phyloP scores from a whole-genome alignment of 2,329 filamentous ascomycete genomes.

The Dendryphion nanum region DNA sequence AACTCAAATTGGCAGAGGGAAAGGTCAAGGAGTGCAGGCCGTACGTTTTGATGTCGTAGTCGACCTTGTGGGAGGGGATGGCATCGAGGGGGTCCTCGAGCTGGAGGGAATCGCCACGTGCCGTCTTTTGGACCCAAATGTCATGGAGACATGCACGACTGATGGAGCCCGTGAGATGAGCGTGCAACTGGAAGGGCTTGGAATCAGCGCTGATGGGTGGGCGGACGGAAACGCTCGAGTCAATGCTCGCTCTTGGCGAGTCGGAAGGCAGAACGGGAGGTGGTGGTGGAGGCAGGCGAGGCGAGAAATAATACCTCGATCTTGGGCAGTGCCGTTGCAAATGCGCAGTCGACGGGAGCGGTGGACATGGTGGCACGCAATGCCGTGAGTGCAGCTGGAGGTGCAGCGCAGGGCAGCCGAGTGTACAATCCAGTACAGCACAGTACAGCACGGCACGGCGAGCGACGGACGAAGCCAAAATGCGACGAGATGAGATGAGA shows the following conservation, averaged over 20 bases:
- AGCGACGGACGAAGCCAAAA: too few relatives aligned
- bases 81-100: slow-evolving; percentile 67
- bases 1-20: not conserved
- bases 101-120: slow-evolving; percentile 48
- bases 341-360: slow-evolving; percentile 21
- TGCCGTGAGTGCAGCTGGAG: not conserved
- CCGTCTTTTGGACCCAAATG: slow-evolving; percentile 65
- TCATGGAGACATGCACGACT: slow-evolving; percentile 69
- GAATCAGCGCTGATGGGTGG: too few relatives aligned
- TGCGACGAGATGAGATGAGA: too few relatives aligned
- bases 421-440: too few relatives aligned
- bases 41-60: slow-evolving; percentile 69
- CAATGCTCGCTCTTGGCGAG: slow-evolving; percentile 20
- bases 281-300: not conserved
- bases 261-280: not conserved
- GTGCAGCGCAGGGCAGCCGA: too few relatives aligned
- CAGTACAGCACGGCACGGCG: too few relatives aligned
- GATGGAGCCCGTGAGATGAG: slow-evolving; percentile 78
- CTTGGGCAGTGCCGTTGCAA: slow-evolving; percentile 42
- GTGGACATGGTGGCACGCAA: slow-evolving; percentile 12
- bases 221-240: too few relatives aligned
- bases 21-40: slow-evolving; percentile 13
- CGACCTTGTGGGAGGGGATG: slow-evolving; percentile 69
- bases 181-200: slow-evolving; percentile 61
- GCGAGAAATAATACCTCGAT: slow-evolving; percentile 36